Percentiles rank a stretch among this genome's conserved stretches.
Evolutionary conservation across 768 basidiomycete genomes (phyloP).

Genomic region (Trametes meyenii): DNA sequence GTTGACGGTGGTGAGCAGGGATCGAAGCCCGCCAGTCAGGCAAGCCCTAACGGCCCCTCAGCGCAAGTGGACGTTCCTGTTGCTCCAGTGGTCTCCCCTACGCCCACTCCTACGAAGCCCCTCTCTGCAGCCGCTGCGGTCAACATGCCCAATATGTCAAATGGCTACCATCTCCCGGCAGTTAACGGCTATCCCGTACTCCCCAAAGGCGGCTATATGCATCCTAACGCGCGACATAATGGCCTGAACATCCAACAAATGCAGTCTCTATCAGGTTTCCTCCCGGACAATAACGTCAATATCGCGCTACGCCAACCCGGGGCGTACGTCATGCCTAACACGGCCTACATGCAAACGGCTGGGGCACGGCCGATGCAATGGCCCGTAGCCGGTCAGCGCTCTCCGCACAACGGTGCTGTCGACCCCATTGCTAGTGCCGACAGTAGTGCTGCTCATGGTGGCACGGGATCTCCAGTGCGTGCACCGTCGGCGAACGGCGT

Average conservation of each 20-base stretch:
- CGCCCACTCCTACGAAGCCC: constrained; percentile 52
- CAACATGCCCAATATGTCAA: constrained; percentile 42
- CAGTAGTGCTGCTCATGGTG: constrained; percentile 38
- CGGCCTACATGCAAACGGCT: constrained; percentile 45
- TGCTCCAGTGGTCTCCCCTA: constrained; percentile 25
- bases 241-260: constrained; percentile 59
- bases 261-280: constrained; percentile 44
- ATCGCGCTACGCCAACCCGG: constrained; percentile 37
- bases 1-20: constrained; percentile 25
- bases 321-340: constrained; percentile 40
- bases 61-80: constrained; percentile 30
- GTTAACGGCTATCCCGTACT: constrained; percentile 47
- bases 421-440: constrained; percentile 34
- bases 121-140: constrained; percentile 44
- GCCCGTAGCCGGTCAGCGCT: constrained; percentile 32
- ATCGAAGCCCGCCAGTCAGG: constrained; percentile 17
- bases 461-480: constrained; percentile 44
- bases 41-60: constrained; percentile 14
- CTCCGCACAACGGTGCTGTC: constrained; percentile 29
- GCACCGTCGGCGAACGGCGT: constrained; percentile 62
- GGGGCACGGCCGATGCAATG: constrained; percentile 44
- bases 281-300: constrained; percentile 29
- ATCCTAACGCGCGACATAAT: constrained; percentile 39
- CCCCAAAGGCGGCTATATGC: constrained; percentile 38
- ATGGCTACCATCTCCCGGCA: constrained; percentile 42